Conservation (phyloP, 306 rosid species). For the Dicorynia guianensis region DNA sequence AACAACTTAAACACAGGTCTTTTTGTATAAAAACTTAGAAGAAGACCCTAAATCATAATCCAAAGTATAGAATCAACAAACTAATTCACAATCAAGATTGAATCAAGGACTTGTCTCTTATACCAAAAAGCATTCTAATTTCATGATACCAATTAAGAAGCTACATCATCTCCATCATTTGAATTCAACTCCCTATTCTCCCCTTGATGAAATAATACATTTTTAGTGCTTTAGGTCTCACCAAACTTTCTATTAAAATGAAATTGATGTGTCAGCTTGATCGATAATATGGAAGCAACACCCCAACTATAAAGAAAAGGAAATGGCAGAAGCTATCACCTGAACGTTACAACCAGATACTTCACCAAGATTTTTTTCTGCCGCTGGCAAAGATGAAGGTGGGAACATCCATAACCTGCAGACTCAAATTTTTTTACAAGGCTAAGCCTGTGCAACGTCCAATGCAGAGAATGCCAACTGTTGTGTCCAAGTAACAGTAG, state of each 20-base stretch:
- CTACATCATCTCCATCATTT: too few species aligned
- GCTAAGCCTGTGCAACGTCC: slow-evolving; percentile 24
- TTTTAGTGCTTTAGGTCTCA: too few species aligned
- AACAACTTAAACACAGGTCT: too few species aligned
- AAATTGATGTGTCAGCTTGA: neutral
- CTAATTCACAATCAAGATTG: too few species aligned
- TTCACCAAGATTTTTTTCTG: slow-evolving; percentile 68
- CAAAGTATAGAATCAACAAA: too few species aligned
- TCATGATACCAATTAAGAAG: too few species aligned
- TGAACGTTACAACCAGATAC: slow-evolving; percentile 60
- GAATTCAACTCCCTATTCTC: too few species aligned
- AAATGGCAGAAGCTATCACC: slow-evolving; percentile 57
- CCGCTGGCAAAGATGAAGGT: slow-evolving; percentile 63
- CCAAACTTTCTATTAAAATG: slow-evolving; percentile 5
- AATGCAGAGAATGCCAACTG: neutral
- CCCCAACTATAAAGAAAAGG: slow-evolving; percentile 11
- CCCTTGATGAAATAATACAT: too few species aligned
- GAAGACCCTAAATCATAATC: too few species aligned
- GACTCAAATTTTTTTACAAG: slow-evolving; percentile 32
- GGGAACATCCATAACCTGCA: slow-evolving; percentile 96
- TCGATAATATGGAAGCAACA: slow-evolving; percentile 2
- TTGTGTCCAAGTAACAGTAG: neutral
- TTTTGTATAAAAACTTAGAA: too few species aligned
- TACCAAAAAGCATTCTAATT: too few species aligned
- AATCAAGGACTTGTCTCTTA: too few species aligned